Conservation (phyloP, 2,329 filamentous ascomycete species). For the Diaporthe sp. region DNA sequence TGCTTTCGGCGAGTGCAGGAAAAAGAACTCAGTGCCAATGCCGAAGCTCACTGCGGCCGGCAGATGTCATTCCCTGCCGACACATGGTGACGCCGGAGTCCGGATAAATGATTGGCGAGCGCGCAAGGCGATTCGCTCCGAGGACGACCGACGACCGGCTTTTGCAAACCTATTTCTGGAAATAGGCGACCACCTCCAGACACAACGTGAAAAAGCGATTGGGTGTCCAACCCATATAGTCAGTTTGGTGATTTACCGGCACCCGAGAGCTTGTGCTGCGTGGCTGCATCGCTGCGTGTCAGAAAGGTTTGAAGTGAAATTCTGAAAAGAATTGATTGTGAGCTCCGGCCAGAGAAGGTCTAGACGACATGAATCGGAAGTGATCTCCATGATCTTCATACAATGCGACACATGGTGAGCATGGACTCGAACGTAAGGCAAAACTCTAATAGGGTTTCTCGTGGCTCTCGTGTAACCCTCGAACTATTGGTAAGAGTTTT, state of each 20-base stretch:
- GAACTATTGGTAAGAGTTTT: conserved; percentile 23
- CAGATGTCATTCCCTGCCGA: neutral
- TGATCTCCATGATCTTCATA: conserved; percentile 24
- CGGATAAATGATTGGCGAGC: conserved; percentile 6
- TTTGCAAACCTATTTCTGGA: neutral
- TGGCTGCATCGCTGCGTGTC: conserved; percentile 13
- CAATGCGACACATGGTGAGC: conserved; percentile 21
- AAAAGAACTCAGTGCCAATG: neutral
- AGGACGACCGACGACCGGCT: neutral
- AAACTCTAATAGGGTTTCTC: conserved; percentile 14
- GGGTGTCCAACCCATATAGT: neutral
- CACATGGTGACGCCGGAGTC: conserved; percentile 9
- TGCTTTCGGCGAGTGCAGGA: neutral
- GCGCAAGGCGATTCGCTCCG: conserved; percentile 11
- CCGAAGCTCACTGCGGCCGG: conserved; percentile 3
- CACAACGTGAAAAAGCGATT: neutral
- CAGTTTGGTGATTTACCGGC: conserved; percentile 3
- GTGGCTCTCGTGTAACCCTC: conserved; percentile 1
- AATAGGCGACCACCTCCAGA: neutral
- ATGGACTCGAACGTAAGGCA: conserved; percentile 12
- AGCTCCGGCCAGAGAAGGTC: neutral
- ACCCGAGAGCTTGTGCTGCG: conserved; percentile 15
- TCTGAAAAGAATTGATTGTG: neutral
- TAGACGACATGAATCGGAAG: conserved; percentile 14
- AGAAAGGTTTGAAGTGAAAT: conserved; percentile 18